phyloP scores from a whole-genome alignment of 192 early-diverging fungal genomes.

The Umbelopsis sp. region DNA sequence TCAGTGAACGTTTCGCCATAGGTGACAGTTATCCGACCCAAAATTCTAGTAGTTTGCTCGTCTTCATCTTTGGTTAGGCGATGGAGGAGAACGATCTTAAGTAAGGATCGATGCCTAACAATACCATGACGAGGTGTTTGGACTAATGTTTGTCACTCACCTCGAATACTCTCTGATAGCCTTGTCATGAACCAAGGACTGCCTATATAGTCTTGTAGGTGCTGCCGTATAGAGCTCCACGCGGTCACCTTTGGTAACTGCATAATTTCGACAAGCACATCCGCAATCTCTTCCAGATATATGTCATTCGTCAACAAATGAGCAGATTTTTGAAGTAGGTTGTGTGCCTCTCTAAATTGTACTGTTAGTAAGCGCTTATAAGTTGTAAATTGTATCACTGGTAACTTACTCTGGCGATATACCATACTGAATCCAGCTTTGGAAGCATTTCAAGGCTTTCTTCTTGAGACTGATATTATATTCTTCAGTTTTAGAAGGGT shows the following conservation, averaged over 20 bases:
- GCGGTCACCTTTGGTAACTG: constrained; percentile 36
- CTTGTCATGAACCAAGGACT: constrained; percentile 47
- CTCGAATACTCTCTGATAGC: constrained; percentile 44
- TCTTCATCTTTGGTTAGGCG: constrained; percentile 40
- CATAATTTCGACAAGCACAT: constrained; percentile 57
- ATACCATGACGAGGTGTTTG: no score
- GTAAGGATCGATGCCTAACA: no score
- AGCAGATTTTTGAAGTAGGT: constrained; percentile 43
- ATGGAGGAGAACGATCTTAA: no score
- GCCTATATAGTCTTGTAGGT: constrained; percentile 48
- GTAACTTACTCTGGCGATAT: constrained; percentile 50
- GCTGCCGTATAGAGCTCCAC: constrained; percentile 44
- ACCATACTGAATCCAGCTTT: constrained; percentile 59
- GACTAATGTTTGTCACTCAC: constrained; percentile 17
- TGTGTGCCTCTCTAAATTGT: constrained; percentile 37
- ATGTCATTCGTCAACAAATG: constrained; percentile 42
- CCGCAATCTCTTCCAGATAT: constrained; percentile 52
- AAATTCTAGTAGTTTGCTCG: constrained; percentile 43
- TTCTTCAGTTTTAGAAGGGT: constrained; percentile 28
- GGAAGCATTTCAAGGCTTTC: constrained; percentile 51
- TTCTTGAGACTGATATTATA: constrained; percentile 35
- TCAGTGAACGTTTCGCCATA: constrained; percentile 63
- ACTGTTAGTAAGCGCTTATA: background rate
- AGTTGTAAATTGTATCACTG: background rate
- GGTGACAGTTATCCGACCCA: constrained; percentile 52